Percentiles rank a stretch among this genome's conserved stretches.
Evolutionary conservation across 148 eudicot species (phyloP).

Genomic region (Heliosperma pusillum): DNA sequence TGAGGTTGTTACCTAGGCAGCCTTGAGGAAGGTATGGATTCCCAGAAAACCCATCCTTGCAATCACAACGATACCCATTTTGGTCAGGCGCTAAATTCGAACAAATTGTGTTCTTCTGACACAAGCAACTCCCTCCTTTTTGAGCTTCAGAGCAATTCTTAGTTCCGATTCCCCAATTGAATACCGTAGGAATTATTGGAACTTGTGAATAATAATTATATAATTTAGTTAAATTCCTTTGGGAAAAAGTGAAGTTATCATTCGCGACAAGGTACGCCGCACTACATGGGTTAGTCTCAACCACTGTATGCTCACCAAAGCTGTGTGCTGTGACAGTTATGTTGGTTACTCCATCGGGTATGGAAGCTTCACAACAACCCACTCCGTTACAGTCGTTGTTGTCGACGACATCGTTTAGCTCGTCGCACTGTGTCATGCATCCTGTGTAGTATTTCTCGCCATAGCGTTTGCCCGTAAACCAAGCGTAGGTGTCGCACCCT

Average conservation of each 20-base stretch:
- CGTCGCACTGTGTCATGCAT: constrained; percentile 13
- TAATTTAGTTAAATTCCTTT: not conserved
- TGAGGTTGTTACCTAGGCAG: constrained; percentile 12
- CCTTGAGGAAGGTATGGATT: constrained; percentile 23
- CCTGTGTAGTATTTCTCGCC: constrained; percentile 13
- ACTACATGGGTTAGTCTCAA: constrained; percentile 16
- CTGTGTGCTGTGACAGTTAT: not conserved
- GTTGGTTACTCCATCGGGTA: constrained; percentile 18
- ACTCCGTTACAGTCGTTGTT: constrained; percentile 15
- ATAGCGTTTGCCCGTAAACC: constrained; percentile 1
- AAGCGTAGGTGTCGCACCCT: constrained; percentile 25
- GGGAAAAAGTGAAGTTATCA: not conserved
- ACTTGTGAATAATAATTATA: not conserved
- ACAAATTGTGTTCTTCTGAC: constrained; percentile 10
- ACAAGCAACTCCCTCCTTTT: constrained; percentile 9
- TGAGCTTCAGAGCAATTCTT: constrained; percentile 11
- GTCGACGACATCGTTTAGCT: not conserved
- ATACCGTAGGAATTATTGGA: not conserved
- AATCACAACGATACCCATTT: constrained; percentile 17
- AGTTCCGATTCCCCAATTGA: constrained; percentile 21
- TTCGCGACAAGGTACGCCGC: constrained; percentile 20
- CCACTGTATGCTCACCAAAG: not conserved
- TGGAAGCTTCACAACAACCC: constrained; percentile 23
- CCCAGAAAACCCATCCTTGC: constrained; percentile 8
- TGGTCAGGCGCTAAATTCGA: not conserved